These are phyloP conservation scores for Suaeda aralocaspica DNA, from an alignment of 148 eudicot species.

Conservation along the genomic window DNA sequence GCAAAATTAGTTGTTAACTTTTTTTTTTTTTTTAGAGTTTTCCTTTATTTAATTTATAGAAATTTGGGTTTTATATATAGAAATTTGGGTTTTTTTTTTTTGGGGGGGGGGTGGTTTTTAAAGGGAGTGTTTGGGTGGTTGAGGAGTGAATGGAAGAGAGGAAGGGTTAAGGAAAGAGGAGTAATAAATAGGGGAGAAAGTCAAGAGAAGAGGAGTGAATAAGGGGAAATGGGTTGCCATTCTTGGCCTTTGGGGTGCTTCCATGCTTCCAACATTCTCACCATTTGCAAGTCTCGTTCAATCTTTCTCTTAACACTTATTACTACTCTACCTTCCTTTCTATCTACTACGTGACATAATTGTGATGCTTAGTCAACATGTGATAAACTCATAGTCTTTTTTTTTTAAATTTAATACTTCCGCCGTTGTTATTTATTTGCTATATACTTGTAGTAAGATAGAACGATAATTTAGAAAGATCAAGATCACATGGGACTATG, in stretches of 20 bases:
- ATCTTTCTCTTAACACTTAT: too few relatives aligned
- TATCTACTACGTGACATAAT: conserved; percentile 4
- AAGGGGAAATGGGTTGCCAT: conserved; percentile 35
- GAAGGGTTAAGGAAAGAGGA: not conserved
- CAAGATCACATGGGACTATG: too few relatives aligned
- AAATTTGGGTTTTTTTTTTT: not conserved
- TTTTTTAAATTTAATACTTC: too few relatives aligned
- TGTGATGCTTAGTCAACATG: conserved; percentile 25
- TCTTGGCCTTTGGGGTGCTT: conserved; percentile 47
- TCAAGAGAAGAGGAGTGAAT: conserved; percentile 11
- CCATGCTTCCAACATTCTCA: conserved; percentile 85
- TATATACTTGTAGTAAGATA: too few relatives aligned
- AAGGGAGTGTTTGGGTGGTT: not conserved
- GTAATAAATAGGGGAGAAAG: conserved; percentile 20
- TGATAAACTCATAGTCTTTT: not conserved
- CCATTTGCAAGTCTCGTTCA: conserved; percentile 26
- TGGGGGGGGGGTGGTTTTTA: not conserved
- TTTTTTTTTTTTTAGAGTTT: not conserved
- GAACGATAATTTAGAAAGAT: too few relatives aligned
- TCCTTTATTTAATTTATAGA: not conserved
- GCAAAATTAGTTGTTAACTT: too few relatives aligned
- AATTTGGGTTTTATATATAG: too few relatives aligned
- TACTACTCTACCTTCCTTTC: too few relatives aligned
- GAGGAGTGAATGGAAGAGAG: not conserved
- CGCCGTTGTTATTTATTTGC: too few relatives aligned